Evolutionary conservation across 129 eudicot species (phyloP), one percentile per base, ranked within the genome.

Genomic region (Ambrosia artemisiifolia): DNA sequence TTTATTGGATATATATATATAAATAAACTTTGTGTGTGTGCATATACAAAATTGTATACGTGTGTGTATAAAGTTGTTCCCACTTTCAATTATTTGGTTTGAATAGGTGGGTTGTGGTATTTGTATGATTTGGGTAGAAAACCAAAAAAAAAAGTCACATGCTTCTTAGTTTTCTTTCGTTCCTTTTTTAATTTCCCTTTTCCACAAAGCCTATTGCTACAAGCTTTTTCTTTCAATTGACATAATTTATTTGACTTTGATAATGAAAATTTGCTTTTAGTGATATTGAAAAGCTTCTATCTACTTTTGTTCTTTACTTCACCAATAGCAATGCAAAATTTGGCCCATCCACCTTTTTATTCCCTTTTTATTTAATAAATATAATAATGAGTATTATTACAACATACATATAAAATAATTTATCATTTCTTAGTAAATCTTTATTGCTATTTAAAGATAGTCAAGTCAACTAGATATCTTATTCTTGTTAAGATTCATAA

Each of bases 191-290:
- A 54, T 55, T 28, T 56, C 67, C 73, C 10, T 46, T 70, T 47
- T 36, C 70, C 46, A 43, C 66, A 67, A 75, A 75, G 74, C 38
- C 57, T 67, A 67, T 55, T 76, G 74, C 51, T 48, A 76, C 51
- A 67, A 76, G 62, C 80, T 67, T 67, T 67, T 55, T 66, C 14
- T 47, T 76, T 63, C 69, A 44, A 67, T 44, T 57, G 62, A 47
- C 38, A 67, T 57, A 19, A 67, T 76, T 50, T 36, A 47, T 67
- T 76, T 67, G 80, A 76, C 75, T 76, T 67, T 57, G 74, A 76
- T 57, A 33, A 76, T 68, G 47, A 62, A 33, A 48, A 56, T 40
- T 67, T 48, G 51, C 53, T 33, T 49, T 48, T 49, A 6, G 63
- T 48, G 10, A 42, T 10, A 42, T 42, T 42, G 67, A 64, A 51